These are phyloP conservation scores for Lactarius quietus DNA, from an alignment of 768 basidiomycete species.

Conservation along the genomic window DNA sequence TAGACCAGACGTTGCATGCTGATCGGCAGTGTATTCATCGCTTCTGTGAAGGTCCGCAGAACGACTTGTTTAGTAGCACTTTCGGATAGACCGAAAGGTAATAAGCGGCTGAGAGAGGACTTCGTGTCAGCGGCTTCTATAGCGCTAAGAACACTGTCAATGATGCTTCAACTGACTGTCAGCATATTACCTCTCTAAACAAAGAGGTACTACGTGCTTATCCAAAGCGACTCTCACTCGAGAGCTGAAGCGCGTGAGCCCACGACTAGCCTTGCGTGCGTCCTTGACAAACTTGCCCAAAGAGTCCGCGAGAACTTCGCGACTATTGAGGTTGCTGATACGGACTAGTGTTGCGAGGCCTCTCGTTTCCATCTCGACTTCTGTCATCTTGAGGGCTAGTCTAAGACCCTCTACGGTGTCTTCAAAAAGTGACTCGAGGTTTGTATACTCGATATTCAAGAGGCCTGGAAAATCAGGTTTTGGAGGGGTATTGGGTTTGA, in stretches of 20 bases:
- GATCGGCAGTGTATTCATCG: slow-evolving; percentile 56
- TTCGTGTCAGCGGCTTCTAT: slow-evolving; percentile 42
- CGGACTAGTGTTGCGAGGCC: slow-evolving; percentile 63
- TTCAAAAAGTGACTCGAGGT: slow-evolving; percentile 60
- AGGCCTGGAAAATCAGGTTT: slow-evolving; percentile 63
- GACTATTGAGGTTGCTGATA: slow-evolving; percentile 57
- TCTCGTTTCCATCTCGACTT: slow-evolving; percentile 70
- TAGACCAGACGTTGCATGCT: slow-evolving; percentile 55
- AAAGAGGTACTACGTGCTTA: slow-evolving; percentile 46
- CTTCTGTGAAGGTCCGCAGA: slow-evolving; percentile 50
- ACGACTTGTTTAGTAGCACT: slow-evolving; percentile 47
- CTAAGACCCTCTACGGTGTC: slow-evolving; percentile 55
- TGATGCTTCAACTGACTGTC: slow-evolving; percentile 44
- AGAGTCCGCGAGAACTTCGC: slow-evolving; percentile 49
- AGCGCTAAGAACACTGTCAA: slow-evolving; percentile 61
- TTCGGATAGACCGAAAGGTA: slow-evolving; percentile 35
- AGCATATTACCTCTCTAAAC: neutral
- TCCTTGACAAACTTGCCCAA: slow-evolving; percentile 55
- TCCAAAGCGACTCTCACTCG: slow-evolving; percentile 72
- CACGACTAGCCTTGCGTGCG: slow-evolving; percentile 56
- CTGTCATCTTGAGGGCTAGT: slow-evolving; percentile 65
- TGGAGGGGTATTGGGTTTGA: slow-evolving; percentile 30
- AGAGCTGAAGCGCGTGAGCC: slow-evolving; percentile 58
- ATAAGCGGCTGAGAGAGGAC: slow-evolving; percentile 28
- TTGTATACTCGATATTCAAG: slow-evolving; percentile 54